These are phyloP conservation scores for Suillus decipiens DNA, from an alignment of 768 basidiomycete genomes.

Conservation along the genomic window DNA sequence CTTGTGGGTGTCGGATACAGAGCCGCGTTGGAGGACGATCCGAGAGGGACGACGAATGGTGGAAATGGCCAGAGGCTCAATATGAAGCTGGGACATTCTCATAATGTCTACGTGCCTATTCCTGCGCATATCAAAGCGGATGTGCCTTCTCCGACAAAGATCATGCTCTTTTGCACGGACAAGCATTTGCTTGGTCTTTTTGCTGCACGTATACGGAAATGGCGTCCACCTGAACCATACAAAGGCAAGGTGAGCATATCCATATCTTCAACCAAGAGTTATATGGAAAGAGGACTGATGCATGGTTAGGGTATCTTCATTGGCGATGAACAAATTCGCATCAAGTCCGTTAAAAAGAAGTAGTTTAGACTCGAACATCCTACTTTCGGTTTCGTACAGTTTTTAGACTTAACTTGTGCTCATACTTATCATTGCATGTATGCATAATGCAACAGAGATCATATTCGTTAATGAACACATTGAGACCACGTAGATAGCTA, in stretches of 20 bases:
- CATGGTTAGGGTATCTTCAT: constrained; percentile 82
- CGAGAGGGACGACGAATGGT: constrained; percentile 57
- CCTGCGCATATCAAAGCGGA: constrained; percentile 81
- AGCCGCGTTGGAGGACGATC: constrained; percentile 81
- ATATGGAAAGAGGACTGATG: not conserved
- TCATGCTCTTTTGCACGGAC: constrained; percentile 79
- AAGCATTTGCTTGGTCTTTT: constrained; percentile 89
- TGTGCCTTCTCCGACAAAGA: constrained; percentile 82
- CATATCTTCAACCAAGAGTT: not conserved
- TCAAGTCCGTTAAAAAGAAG: constrained; percentile 95
- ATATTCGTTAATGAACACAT: constrained; percentile 1
- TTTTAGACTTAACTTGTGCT: not conserved
- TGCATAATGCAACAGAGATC: constrained; percentile 5
- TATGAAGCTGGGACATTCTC: constrained; percentile 93
- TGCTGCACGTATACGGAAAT: constrained; percentile 80
- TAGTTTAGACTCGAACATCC: constrained; percentile 42
- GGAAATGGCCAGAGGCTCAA: constrained; percentile 70
- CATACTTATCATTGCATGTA: not conserved
- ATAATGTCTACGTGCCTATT: constrained; percentile 80
- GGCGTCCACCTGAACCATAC: constrained; percentile 93
- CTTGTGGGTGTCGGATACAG: constrained; percentile 96
- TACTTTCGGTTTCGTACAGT: not conserved
- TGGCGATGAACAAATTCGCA: constrained; percentile 87
- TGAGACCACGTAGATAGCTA: not conserved
- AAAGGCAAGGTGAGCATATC: constrained; percentile 83